A percentile compares a stretch with the other conserved stretches of the same genome.
phyloP scores from a whole-genome alignment of 1,284 basidiomycete genomes.

The Puccinia horiana region DNA sequence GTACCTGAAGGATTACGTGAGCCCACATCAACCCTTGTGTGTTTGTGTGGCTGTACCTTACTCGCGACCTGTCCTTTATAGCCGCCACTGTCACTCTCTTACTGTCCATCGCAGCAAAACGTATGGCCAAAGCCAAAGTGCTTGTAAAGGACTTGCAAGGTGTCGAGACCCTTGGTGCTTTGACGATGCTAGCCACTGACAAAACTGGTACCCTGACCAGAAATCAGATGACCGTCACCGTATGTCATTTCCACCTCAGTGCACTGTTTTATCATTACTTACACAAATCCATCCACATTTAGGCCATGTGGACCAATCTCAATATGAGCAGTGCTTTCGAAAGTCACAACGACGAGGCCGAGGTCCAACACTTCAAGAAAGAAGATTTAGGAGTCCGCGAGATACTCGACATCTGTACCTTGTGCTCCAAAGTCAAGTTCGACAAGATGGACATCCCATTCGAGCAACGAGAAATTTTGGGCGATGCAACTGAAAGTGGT shows the following conservation, averaged over 20 bases:
- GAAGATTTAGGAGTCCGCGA: slow-evolving; percentile 66
- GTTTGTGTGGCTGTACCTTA: slow-evolving; percentile 58
- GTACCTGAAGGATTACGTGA: slow-evolving; percentile 63
- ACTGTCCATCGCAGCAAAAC: slow-evolving; percentile 70
- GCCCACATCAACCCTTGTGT: not conserved
- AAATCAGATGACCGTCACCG: slow-evolving; percentile 70
- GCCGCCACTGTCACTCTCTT: slow-evolving; percentile 70
- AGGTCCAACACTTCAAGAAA: slow-evolving; percentile 64
- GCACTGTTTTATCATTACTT: slow-evolving; percentile 59
- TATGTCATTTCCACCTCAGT: not conserved
- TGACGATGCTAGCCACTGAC: slow-evolving; percentile 68
- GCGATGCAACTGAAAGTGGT: slow-evolving; percentile 71
- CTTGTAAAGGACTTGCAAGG: slow-evolving; percentile 70
- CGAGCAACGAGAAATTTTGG: slow-evolving; percentile 67
- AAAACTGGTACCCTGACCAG: slow-evolving; percentile 74
- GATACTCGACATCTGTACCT: slow-evolving; percentile 67
- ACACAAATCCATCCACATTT: slow-evolving; percentile 68
- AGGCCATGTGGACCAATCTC: slow-evolving; percentile 24
- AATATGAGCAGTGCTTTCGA: slow-evolving; percentile 52
- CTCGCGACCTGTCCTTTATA: not conserved
- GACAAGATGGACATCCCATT: slow-evolving; percentile 68
- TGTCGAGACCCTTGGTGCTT: slow-evolving; percentile 68
- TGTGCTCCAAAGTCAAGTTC: slow-evolving; percentile 71
- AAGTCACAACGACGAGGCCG: slow-evolving; percentile 69
- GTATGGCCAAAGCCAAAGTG: slow-evolving; percentile 72